Base-by-base conservation (phyloP, 2,329 filamentous ascomycete genomes). In the Penicillium sp. region DNA sequence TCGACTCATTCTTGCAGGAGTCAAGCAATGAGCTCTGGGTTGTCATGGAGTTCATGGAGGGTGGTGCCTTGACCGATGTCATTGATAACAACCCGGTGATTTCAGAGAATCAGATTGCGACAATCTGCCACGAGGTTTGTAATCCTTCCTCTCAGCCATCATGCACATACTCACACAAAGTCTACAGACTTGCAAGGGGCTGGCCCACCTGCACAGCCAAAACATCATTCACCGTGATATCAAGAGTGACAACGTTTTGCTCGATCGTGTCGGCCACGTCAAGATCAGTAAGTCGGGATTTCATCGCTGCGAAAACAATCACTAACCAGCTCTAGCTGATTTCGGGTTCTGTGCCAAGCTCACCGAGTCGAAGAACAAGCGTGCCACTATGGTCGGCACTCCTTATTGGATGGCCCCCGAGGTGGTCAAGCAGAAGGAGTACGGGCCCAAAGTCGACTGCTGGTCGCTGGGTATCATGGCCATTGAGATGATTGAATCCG, bases 401-500 rank as follows among this genome's bases (percentile, higher is more conserved):
- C 94, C 94, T 15, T 99, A 97, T 81, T 99, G 94, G 94, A 99
- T 99, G 94, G 94, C 94, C 8, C 94, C 94, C 34, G 94, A 99
- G 74, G 94, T 99, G 42, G 94, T 99, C 70, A 97, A 97, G 79
- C 94, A 97, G 73, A 97, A 97, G 79, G 93, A 96, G 74, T 99
- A 99, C 68, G 94, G 93, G 36, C 89, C 89, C 69, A 97, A 97
- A 80, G 94, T 97, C 58, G 94, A 99, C 70, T 96, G 97, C 69
- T 99, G 94, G 94, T 96, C 92, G 28, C 79, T 99, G 57, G 94
- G 94, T 68, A 99, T 99, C 76, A 99, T 97, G 94, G 93, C 94
- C 23, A 97, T 99, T 67, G 94, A 99, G 76, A 96, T 99, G 94
- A 97, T 97, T 68, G 94, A 99, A 72, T 95, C 90, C 16, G 94